phyloP scores from a whole-genome alignment of 2,329 filamentous ascomycete species.

The Penicillium sp. region DNA sequence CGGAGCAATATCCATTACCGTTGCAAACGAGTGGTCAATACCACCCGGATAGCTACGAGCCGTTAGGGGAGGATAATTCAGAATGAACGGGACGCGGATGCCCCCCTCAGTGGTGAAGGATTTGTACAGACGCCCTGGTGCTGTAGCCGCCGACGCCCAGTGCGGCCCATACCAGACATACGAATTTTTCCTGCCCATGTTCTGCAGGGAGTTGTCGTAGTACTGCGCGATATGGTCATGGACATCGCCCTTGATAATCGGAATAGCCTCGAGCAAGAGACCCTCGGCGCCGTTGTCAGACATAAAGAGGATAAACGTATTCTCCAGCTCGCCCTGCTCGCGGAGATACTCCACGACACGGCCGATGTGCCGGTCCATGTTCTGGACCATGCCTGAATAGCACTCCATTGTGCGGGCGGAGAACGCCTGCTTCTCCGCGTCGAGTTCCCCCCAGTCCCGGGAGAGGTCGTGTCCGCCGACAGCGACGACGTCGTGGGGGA shows the following conservation, averaged over 20 bases:
- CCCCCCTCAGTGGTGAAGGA: not conserved
- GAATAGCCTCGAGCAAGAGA: slow-evolving; percentile 42
- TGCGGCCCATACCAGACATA: slow-evolving; percentile 49
- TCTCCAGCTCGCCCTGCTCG: slow-evolving; percentile 47
- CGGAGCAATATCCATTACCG: no score
- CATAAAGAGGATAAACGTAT: slow-evolving; percentile 51
- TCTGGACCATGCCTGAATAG: slow-evolving; percentile 51
- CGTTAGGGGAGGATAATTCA: slow-evolving; percentile 26
- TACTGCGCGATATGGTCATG: slow-evolving; percentile 42
- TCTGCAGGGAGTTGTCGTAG: slow-evolving; percentile 48
- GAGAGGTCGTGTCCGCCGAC: no score
- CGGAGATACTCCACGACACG: slow-evolving; percentile 46
- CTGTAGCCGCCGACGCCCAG: not conserved
- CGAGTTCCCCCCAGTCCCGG: slow-evolving; percentile 7
- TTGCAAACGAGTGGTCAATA: no score
- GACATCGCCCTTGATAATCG: not conserved
- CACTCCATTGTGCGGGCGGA: slow-evolving; percentile 49
- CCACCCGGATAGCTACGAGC: not conserved
- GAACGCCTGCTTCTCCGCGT: slow-evolving; percentile 32
- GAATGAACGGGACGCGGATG: slow-evolving; percentile 19
- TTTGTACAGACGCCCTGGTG: not conserved
- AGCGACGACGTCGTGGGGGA: slow-evolving; percentile 39
- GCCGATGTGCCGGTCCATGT: slow-evolving; percentile 46
- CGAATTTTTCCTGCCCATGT: slow-evolving; percentile 45
- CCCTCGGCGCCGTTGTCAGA: slow-evolving; percentile 52